phyloP scores from a whole-genome alignment of 495 filamentous ascomycete genomes.

The Aspergillus diversus region DNA sequence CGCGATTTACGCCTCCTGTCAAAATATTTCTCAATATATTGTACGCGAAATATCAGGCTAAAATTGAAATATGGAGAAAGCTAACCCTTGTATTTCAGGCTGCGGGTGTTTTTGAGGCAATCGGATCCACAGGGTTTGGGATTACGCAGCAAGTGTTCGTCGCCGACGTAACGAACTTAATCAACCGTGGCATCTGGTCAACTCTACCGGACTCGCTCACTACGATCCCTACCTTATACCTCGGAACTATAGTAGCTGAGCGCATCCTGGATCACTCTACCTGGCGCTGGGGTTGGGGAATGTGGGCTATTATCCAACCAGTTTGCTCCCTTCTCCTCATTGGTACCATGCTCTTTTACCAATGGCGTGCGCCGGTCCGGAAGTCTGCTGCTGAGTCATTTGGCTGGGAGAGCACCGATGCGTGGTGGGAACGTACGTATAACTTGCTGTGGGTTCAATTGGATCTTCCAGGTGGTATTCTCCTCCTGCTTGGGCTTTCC shows the following conservation, averaged over 20 bases:
- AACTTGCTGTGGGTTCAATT: constrained; percentile 29
- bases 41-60: constrained; percentile 8
- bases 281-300: constrained; percentile 36
- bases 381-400: background rate
- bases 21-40: constrained; percentile 30
- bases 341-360: constrained; percentile 29
- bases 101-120: constrained; percentile 31
- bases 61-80: background rate
- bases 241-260: constrained; percentile 29
- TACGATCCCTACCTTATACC: constrained; percentile 27
- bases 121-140: constrained; percentile 33
- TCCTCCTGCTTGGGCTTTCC: constrained; percentile 28
- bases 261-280: constrained; percentile 25
- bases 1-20: constrained; percentile 28
- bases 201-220: constrained; percentile 32
- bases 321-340: constrained; percentile 26
- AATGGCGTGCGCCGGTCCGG: constrained; percentile 17
- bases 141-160: constrained; percentile 34
- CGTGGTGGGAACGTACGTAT: constrained; percentile 23
- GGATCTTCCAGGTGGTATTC: constrained; percentile 25
- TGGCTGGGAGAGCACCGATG: constrained; percentile 7
- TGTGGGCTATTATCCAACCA: constrained; percentile 33
- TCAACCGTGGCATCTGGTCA: constrained; percentile 34
- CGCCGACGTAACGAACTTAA: constrained; percentile 33
- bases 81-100: constrained; percentile 16